Percentiles rank a stretch among this genome's conserved stretches.
phyloP scores from a whole-genome alignment of 176 grass and related monocot species.

The Oryza brachyantha region DNA sequence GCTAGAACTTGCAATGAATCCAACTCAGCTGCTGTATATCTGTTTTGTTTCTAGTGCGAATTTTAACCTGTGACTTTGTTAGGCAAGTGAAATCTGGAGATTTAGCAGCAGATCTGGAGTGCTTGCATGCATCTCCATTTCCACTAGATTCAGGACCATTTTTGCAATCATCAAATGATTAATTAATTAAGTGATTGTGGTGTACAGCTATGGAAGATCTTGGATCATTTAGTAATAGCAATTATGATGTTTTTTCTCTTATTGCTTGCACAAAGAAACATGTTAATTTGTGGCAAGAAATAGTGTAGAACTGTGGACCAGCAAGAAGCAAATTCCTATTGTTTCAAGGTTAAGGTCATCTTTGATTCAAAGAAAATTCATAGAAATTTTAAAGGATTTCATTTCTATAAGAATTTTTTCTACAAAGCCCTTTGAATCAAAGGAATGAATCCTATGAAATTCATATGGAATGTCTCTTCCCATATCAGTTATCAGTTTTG shows the following conservation, averaged over 20 bases:
- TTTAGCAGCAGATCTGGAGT: neutral
- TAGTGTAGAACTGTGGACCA: slow-evolving; percentile 22
- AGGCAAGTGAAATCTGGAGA: neutral
- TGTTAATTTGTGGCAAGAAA: slow-evolving; percentile 30
- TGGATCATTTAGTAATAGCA: neutral
- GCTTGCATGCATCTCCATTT: neutral
- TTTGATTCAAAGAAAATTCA: too few relatives aligned
- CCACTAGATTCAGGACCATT: slow-evolving; percentile 2
- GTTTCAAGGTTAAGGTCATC: too few relatives aligned
- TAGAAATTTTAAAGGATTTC: too few relatives aligned
- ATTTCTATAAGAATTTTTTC: too few relatives aligned
- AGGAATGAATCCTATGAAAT: too few relatives aligned
- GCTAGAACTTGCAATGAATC: neutral
- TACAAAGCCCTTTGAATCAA: too few relatives aligned
- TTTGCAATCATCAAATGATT: slow-evolving; percentile 15
- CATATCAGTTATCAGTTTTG: too few relatives aligned
- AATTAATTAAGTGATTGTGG: neutral
- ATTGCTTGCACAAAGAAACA: slow-evolving; percentile 1
- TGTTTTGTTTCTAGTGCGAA: neutral
- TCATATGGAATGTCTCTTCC: too few relatives aligned
- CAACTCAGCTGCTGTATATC: neutral
- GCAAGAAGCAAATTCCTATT: neutral
- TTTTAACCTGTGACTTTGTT: neutral
- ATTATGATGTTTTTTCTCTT: slow-evolving; percentile 10
- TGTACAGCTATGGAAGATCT: neutral